Percentiles rank a stretch among this genome's conserved stretches.
These are phyloP conservation scores for Scheffersomyces titani DNA, from an alignment of 1,139 yeast genomes.

Conservation along the genomic window DNA sequence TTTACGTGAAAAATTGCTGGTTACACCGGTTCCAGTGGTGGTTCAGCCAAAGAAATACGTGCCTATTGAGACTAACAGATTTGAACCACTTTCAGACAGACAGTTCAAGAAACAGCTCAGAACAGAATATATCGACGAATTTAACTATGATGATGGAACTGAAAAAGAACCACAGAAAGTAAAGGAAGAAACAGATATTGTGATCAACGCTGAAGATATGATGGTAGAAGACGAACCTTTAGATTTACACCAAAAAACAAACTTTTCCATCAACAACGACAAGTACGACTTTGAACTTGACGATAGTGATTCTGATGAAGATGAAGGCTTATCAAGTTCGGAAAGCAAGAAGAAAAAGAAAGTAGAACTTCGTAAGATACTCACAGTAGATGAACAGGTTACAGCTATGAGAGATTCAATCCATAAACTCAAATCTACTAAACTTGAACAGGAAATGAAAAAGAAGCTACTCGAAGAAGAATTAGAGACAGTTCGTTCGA, in stretches of 20 bases:
- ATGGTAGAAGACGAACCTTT: slow-evolving; percentile 10
- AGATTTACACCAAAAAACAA: not conserved
- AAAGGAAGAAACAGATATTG: slow-evolving; percentile 6
- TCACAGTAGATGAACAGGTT: not conserved
- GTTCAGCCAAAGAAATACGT: slow-evolving; percentile 9
- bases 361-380: not conserved
- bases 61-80: slow-evolving; percentile 8
- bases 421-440: not conserved
- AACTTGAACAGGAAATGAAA: not conserved
- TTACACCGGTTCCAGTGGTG: not conserved
- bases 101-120: slow-evolving; percentile 9
- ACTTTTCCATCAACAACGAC: slow-evolving; percentile 7
- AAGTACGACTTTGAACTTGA: slow-evolving; percentile 14
- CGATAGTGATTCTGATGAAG: slow-evolving; percentile 5
- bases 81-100: slow-evolving; percentile 8
- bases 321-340: not conserved
- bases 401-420: not conserved
- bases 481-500: not conserved
- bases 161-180: slow-evolving; percentile 3
- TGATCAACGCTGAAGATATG: slow-evolving; percentile 8
- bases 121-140: slow-evolving; percentile 15
- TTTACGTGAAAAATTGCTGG: slow-evolving; percentile 5
- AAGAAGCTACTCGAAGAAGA: not conserved
- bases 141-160: slow-evolving; percentile 14
- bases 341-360: slow-evolving; percentile 2